Conservation (phyloP, 805 yeast genomes). For the Debaryomyces hansenii region DNA sequence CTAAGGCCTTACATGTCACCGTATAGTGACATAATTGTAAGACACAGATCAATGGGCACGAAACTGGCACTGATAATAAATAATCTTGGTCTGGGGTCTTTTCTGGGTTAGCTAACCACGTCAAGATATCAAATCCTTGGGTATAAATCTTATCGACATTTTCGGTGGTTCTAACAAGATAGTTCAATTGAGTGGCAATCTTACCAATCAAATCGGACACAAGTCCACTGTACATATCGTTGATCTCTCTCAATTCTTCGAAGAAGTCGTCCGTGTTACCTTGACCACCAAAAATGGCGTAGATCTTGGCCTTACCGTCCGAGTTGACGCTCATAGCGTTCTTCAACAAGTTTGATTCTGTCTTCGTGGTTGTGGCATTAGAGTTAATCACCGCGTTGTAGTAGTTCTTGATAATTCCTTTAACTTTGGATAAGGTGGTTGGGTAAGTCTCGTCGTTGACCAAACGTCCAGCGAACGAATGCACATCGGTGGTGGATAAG, state of each 20-base stretch:
- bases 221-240: conserved; percentile 73
- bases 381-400: conserved; percentile 42
- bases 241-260: conserved; percentile 88
- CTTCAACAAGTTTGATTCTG: conserved; percentile 54
- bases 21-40: conserved; percentile 94
- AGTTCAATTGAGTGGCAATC: conserved; percentile 66
- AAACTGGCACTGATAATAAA: conserved; percentile 85
- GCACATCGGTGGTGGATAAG: conserved; percentile 68
- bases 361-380: conserved; percentile 20
- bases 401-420: conserved; percentile 75
- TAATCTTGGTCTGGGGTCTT: conserved; percentile 88
- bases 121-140: conserved; percentile 85
- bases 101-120: conserved; percentile 85
- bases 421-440: conserved; percentile 71
- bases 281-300: conserved; percentile 97
- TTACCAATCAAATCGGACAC: conserved; percentile 66
- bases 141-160: conserved; percentile 87
- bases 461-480: conserved; percentile 77
- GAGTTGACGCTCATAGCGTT: conserved; percentile 51
- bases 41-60: conserved; percentile 96
- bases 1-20: conserved; percentile 79
- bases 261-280: conserved; percentile 98
- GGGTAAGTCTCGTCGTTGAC: conserved; percentile 53
- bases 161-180: conserved; percentile 66
- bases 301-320: conserved; percentile 49